Conservation (phyloP, 129 eudicot genomes). For the Ambrosia artemisiifolia region DNA sequence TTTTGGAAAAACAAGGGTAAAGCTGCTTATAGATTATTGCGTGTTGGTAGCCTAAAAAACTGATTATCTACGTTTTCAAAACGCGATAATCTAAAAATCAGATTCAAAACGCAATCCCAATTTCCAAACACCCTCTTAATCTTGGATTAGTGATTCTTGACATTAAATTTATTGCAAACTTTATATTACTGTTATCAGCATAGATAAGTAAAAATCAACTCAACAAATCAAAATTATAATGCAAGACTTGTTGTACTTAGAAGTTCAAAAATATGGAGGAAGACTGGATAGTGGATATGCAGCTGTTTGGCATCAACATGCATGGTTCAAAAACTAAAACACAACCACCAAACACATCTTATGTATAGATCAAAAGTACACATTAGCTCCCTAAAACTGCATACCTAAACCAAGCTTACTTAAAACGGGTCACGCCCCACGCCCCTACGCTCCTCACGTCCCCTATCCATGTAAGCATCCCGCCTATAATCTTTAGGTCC, state of each 20-base stretch:
- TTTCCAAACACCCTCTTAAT: too few relatives aligned
- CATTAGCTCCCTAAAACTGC: conserved; percentile 1
- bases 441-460: conserved; percentile 68
- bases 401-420: conserved; percentile 1
- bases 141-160: too few relatives aligned
- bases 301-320: not conserved
- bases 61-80: too few relatives aligned
- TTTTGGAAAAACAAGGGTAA: too few relatives aligned
- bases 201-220: not conserved
- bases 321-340: conserved; percentile 6
- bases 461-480: conserved; percentile 61
- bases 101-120: too few relatives aligned
- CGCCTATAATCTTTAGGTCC: conserved; percentile 50
- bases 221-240: not conserved
- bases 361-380: conserved; percentile 3
- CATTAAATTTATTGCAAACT: too few relatives aligned
- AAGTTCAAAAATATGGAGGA: not conserved
- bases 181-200: too few relatives aligned
- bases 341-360: conserved; percentile 6
- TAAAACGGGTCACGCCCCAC: conserved; percentile 48
- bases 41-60: too few relatives aligned
- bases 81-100: too few relatives aligned
- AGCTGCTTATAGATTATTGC: too few relatives aligned
- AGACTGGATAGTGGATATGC: not conserved
- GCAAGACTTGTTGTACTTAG: not conserved